Evolutionary conservation across 2,329 filamentous ascomycete genomes (phyloP).

Genomic region (Xylogone sp.): DNA sequence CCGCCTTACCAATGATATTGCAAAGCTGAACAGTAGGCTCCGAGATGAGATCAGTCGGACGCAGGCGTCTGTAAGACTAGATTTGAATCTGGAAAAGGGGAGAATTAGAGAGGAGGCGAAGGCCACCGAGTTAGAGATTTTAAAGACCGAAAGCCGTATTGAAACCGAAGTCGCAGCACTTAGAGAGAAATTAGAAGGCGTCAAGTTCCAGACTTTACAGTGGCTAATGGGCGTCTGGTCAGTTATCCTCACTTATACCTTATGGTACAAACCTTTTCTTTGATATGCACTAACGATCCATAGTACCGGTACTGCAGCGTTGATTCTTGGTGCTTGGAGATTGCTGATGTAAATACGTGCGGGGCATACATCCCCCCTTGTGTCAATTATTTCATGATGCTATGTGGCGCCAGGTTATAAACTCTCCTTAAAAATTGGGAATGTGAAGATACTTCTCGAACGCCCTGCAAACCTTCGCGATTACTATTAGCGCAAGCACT

Average conservation of each 20-base stretch:
- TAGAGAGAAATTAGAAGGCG: slow-evolving; percentile 87
- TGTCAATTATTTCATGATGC: background rate
- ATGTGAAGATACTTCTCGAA: too few species aligned
- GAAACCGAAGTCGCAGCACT: slow-evolving; percentile 94
- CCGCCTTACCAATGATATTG: slow-evolving; percentile 87
- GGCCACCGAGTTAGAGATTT: slow-evolving; percentile 94
- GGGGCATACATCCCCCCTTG: background rate
- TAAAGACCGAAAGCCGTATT: slow-evolving; percentile 97
- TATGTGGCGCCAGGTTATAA: background rate
- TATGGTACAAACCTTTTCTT: background rate
- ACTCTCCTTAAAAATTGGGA: too few species aligned
- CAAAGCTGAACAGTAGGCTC: slow-evolving; percentile 84
- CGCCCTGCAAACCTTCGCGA: too few species aligned
- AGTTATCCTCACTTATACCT: background rate
- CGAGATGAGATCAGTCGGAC: slow-evolving; percentile 93
- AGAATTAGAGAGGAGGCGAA: slow-evolving; percentile 95
- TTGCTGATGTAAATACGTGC: slow-evolving; percentile 54
- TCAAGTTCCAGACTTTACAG: slow-evolving; percentile 97
- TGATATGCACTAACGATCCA: slow-evolving; percentile 9
- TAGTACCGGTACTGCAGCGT: slow-evolving; percentile 48
- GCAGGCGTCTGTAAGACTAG: slow-evolving; percentile 86
- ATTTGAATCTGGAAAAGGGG: slow-evolving; percentile 95
- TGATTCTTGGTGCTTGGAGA: slow-evolving; percentile 67
- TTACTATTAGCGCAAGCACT: too few species aligned
- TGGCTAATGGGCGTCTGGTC: slow-evolving; percentile 86